A percentile compares a stretch with the other conserved stretches of the same genome.
Evolutionary conservation across 805 yeast species (phyloP).

Genomic region (Allodekkera sacchari): DNA sequence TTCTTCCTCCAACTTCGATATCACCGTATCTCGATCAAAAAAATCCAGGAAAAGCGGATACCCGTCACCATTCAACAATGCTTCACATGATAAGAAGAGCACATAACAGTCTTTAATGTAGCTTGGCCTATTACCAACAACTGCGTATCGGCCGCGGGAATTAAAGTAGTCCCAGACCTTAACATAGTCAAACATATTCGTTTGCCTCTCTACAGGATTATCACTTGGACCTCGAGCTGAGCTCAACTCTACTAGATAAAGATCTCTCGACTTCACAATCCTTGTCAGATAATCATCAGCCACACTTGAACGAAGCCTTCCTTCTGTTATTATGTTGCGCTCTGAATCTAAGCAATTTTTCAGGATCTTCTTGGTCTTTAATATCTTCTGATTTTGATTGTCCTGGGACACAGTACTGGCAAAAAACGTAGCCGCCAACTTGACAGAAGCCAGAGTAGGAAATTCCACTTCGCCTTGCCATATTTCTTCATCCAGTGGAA

Average conservation of each 20-base stretch:
- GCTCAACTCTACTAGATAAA: conserved; percentile 40
- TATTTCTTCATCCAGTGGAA: conserved; percentile 10
- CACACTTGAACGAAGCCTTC: conserved; percentile 44
- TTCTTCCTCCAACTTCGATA: conserved; percentile 7
- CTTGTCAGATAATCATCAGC: conserved; percentile 53
- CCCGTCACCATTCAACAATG: conserved; percentile 9
- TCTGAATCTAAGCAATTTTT: conserved; percentile 9
- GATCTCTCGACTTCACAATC: conserved; percentile 39
- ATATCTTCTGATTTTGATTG: conserved; percentile 4
- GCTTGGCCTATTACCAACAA: conserved; percentile 39
- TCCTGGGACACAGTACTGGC: conserved; percentile 10
- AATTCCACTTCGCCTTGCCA: conserved; percentile 18
- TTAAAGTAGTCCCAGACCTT: conserved; percentile 39
- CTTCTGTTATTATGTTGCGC: conserved; percentile 41
- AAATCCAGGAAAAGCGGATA: conserved; percentile 13
- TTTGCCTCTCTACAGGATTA: conserved; percentile 15
- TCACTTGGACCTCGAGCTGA: conserved; percentile 12
- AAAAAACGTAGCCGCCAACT: conserved; percentile 8
- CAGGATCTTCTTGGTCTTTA: conserved; percentile 11
- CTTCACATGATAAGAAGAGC: conserved; percentile 22
- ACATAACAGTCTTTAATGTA: conserved; percentile 60
- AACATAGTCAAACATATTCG: conserved; percentile 16
- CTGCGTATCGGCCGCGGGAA: conserved; percentile 46
- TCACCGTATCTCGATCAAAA: conserved; percentile 13
- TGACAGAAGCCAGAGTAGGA: conserved; percentile 12